phyloP scores from a whole-genome alignment of 441 rosid genomes.

The Capsella rubella region DNA sequence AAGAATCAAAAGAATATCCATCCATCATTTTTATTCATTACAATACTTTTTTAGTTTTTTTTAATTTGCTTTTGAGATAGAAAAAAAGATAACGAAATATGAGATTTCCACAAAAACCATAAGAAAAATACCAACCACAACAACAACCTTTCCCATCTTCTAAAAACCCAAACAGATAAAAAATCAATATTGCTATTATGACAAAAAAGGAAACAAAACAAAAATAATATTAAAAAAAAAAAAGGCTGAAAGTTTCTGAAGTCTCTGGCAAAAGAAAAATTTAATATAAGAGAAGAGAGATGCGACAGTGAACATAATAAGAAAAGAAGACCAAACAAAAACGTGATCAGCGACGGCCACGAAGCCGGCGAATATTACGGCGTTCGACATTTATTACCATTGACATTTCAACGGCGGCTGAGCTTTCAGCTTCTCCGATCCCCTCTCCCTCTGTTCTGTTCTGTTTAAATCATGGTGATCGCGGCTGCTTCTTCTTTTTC shows the following conservation, averaged over 20 bases:
- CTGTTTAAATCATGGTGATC: constrained; percentile 67
- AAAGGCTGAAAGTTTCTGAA: constrained; percentile 22
- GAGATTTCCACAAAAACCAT: constrained; percentile 20
- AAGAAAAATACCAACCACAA: constrained; percentile 41
- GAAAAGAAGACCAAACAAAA: constrained; percentile 35
- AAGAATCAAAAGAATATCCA: constrained; percentile 45
- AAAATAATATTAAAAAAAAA: constrained; percentile 1
- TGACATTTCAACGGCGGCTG: constrained; percentile 32
- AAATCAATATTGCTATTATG: constrained; percentile 15
- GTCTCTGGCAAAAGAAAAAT: constrained; percentile 24
- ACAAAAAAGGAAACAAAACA: constrained; percentile 6
- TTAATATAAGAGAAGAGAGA: constrained; percentile 14
- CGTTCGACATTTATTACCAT: constrained; percentile 1
- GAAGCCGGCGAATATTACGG: constrained; percentile 26
- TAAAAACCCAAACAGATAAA: constrained; percentile 41
- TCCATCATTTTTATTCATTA: constrained; percentile 20
- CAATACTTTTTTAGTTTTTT: background rate
- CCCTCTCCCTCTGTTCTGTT: background rate
- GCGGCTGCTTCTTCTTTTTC: constrained; percentile 72
- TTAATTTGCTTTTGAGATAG: background rate
- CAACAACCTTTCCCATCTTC: constrained; percentile 39
- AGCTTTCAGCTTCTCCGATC: constrained; percentile 32
- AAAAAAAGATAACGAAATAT: constrained; percentile 1
- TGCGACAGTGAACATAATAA: constrained; percentile 40
- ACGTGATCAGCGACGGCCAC: constrained; percentile 41